These are phyloP conservation scores for Lachancea waltii DNA, from an alignment of 805 yeast species.

Conservation along the genomic window DNA sequence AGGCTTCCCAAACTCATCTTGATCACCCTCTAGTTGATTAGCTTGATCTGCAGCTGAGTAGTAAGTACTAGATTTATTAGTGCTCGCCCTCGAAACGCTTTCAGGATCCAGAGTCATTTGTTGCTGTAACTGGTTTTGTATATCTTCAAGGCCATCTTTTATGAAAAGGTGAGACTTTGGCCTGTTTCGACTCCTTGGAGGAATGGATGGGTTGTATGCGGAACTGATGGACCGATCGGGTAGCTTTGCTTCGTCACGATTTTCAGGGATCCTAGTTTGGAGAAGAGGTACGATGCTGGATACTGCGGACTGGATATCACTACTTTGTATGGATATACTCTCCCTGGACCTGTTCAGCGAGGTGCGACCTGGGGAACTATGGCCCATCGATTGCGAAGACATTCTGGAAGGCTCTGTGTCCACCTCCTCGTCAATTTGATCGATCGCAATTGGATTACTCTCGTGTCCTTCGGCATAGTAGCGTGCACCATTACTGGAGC, in stretches of 20 bases:
- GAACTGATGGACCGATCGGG: constrained; percentile 22
- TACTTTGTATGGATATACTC: not conserved
- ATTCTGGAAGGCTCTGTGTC: not conserved
- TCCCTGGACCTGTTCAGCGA: not conserved
- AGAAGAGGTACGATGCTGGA: constrained; percentile 27
- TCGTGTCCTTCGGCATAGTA: not conserved
- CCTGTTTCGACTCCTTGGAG: constrained; percentile 30
- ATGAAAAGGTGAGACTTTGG: constrained; percentile 26
- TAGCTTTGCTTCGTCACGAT: not conserved
- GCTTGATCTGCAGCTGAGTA: constrained; percentile 23
- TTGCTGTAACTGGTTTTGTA: constrained; percentile 17
- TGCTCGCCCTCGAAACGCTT: constrained; percentile 8
- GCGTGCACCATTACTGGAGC: constrained; percentile 2
- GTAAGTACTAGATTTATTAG: constrained; percentile 19
- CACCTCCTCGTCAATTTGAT: not conserved
- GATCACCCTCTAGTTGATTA: not conserved
- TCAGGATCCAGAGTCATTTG: constrained; percentile 10
- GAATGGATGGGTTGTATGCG: constrained; percentile 27
- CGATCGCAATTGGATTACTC: not conserved
- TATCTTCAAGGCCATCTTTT: constrained; percentile 20
- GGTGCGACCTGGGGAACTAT: constrained; percentile 3
- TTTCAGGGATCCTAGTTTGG: constrained; percentile 13
- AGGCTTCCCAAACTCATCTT: constrained; percentile 8
- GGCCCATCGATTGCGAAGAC: not conserved
- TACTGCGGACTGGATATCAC: constrained; percentile 15